Evolutionary conservation across 208 protist genomes (phyloP).

Genomic region (Leishmania turanica): DNA sequence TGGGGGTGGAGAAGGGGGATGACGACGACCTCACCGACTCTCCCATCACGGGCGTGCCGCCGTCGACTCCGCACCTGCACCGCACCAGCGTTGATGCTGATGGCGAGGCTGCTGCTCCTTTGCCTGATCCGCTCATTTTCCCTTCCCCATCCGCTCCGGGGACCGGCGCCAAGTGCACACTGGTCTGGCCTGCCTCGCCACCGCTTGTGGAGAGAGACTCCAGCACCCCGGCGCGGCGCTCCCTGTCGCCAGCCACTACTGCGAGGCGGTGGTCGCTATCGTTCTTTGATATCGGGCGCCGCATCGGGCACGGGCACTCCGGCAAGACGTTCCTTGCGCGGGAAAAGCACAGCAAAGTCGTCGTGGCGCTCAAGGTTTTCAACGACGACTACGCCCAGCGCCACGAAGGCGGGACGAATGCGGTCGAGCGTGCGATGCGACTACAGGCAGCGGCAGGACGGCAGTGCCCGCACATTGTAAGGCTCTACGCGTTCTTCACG

Average conservation of each 20-base stretch:
- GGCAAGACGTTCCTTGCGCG: conserved; percentile 55
- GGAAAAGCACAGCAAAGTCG: conserved; percentile 43
- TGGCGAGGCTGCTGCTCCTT: neutral
- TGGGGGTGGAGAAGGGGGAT: neutral
- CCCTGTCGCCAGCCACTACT: neutral
- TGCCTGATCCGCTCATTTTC: neutral
- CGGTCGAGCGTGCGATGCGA: conserved; percentile 94
- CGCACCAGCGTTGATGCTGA: neutral
- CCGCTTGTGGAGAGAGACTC: neutral
- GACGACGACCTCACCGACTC: conserved; percentile 21
- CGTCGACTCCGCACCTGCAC: neutral
- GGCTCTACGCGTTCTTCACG: conserved; percentile 97
- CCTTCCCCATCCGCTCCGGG: neutral
- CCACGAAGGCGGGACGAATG: neutral
- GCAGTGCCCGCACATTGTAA: conserved; percentile 94
- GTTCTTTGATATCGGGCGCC: conserved; percentile 61
- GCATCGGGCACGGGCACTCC: conserved; percentile 40
- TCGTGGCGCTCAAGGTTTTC: conserved; percentile 63
- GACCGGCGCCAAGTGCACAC: neutral
- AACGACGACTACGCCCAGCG: conserved; percentile 26
- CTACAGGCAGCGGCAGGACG: conserved; percentile 92
- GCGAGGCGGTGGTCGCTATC: conserved; percentile 36
- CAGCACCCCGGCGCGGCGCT: neutral
- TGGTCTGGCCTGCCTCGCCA: neutral
- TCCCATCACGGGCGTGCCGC: conserved; percentile 1